phyloP scores from a whole-genome alignment of 176 grass and related monocot genomes.

The Lolium rigidum region DNA sequence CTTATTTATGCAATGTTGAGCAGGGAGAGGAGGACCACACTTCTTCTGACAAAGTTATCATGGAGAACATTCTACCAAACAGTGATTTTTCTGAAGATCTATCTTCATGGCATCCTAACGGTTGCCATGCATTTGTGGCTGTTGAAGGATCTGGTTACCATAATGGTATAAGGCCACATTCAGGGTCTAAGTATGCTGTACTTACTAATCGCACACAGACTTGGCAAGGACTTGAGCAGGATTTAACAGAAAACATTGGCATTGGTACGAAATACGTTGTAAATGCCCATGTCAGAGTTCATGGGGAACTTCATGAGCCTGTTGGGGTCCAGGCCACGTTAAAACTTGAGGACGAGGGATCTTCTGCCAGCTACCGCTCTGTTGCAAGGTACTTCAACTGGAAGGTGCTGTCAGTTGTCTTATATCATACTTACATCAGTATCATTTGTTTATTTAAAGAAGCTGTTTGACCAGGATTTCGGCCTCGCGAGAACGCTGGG shows the following conservation, averaged over 20 bases:
- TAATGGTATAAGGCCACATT: slow-evolving; percentile 77
- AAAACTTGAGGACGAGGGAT: slow-evolving; percentile 66
- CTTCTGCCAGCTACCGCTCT: slow-evolving; percentile 60
- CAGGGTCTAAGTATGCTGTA: slow-evolving; percentile 75
- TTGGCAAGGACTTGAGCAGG: slow-evolving; percentile 96
- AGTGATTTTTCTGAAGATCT: slow-evolving; percentile 85
- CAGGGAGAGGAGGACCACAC: slow-evolving; percentile 46
- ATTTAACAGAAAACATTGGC: slow-evolving; percentile 67
- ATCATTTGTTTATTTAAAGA: slow-evolving; percentile 23
- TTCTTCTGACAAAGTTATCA: slow-evolving; percentile 44
- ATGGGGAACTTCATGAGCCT: slow-evolving; percentile 58
- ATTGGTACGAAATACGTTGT: slow-evolving; percentile 69
- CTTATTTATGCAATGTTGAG: slow-evolving; percentile 32
- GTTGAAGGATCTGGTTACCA: slow-evolving; percentile 64
- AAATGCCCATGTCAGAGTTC: slow-evolving; percentile 68
- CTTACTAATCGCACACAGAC: slow-evolving; percentile 71
- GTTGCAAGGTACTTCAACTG: slow-evolving; percentile 64
- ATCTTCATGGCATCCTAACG: slow-evolving; percentile 71
- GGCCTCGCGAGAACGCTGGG: slow-evolving; percentile 66
- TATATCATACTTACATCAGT: slow-evolving; percentile 26
- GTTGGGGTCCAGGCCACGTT: slow-evolving; percentile 68
- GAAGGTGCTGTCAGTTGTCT: slow-evolving; percentile 26
- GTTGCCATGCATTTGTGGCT: slow-evolving; percentile 76
- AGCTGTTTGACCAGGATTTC: slow-evolving; percentile 57
- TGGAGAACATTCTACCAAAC: slow-evolving; percentile 84